Base-by-base conservation (phyloP, 2,329 filamentous ascomycete species). In the Monilinia polystroma region DNA sequence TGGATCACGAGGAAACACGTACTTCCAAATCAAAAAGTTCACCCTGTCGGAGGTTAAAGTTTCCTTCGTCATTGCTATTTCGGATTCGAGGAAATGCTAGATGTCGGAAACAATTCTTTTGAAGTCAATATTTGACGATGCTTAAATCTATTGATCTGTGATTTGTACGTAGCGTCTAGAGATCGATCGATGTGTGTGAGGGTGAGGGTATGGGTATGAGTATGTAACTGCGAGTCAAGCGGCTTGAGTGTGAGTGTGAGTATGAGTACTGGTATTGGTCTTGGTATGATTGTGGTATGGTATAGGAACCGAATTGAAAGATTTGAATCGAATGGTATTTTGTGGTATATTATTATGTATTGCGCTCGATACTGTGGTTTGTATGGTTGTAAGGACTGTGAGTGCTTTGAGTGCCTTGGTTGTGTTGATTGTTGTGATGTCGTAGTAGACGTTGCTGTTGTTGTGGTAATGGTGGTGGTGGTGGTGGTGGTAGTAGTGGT, bases 1-100 rank as follows among this genome's bases (percentile, higher is more conserved):
- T 68, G 70, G 73, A 75, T 73, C 72, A 75, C 70, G 71, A 72
- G 71, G 68, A 72, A 72, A 73, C 70, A 76, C 86, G 79, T 82
- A 89, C 87, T 85, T 87, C 87, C 87, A 89, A 77, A 89, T 83
- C 78, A 89, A 83, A 82, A 86, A 89, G 81, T 89, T 89, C 82
- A 89, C 81, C 81, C 85, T 83, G 78, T 89, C 83, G 72, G 85
- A 87, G 82, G 87, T 84, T 75, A 89, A 81, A 45, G 68, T 66
- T 71, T 77, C 76, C 70, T 77, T 77, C 23, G 74, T 68, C 75
- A 77, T 76, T 54, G 68, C 35, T 32, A 54, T n/a, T 54, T 63
- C 26, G 60, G 16, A 43, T 23, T 59, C 18, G 56, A 59, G 56
- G 26, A 41, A 59, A n/a, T 23, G 41, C 26, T 18, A 32, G 56